A percentile compares a stretch with the other conserved stretches of the same genome.
Evolutionary conservation across 1,284 basidiomycete species (phyloP).

Genomic region (Stereum hirsutum): DNA sequence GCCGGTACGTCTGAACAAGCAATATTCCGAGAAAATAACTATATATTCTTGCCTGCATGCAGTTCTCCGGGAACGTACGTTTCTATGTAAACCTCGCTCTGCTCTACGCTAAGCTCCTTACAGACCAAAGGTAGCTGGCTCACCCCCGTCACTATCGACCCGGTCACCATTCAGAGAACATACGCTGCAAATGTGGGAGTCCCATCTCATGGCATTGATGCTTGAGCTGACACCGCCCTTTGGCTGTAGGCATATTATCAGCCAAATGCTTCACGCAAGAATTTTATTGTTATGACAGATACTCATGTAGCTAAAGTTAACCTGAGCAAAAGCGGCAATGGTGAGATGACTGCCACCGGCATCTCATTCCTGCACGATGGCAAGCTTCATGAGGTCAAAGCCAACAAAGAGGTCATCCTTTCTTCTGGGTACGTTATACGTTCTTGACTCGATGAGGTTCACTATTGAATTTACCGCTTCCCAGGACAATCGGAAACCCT

Average conservation of each 20-base stretch:
- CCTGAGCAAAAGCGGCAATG: slow-evolving; percentile 3
- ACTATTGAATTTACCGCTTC: too few species aligned
- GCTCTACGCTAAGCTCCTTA: background rate
- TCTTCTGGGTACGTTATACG: slow-evolving; percentile 22
- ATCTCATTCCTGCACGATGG: slow-evolving; percentile 20
- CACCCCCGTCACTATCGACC: slow-evolving; percentile 3
- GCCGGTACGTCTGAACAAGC: background rate
- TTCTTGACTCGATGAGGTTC: too few species aligned
- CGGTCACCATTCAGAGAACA: background rate
- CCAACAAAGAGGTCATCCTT: slow-evolving; percentile 29
- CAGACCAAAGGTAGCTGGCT: slow-evolving; percentile 5
- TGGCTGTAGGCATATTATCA: slow-evolving; percentile 13
- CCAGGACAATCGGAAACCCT: too few species aligned
- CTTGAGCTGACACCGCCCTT: background rate
- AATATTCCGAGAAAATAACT: background rate
- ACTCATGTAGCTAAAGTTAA: slow-evolving; percentile 14
- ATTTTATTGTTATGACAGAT: slow-evolving; percentile 14
- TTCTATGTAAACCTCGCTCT: background rate
- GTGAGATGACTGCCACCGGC: slow-evolving; percentile 10
- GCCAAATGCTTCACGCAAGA: slow-evolving; percentile 12
- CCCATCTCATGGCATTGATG: background rate
- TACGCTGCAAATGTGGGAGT: slow-evolving; percentile 2
- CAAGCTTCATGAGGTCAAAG: slow-evolving; percentile 12
- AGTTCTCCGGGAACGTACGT: slow-evolving; percentile 4
- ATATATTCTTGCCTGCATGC: background rate